Percentiles rank a stretch among this genome's conserved stretches.
Conservation (phyloP, 2,329 filamentous ascomycete species). For the Talaromyces pinophilus region DNA sequence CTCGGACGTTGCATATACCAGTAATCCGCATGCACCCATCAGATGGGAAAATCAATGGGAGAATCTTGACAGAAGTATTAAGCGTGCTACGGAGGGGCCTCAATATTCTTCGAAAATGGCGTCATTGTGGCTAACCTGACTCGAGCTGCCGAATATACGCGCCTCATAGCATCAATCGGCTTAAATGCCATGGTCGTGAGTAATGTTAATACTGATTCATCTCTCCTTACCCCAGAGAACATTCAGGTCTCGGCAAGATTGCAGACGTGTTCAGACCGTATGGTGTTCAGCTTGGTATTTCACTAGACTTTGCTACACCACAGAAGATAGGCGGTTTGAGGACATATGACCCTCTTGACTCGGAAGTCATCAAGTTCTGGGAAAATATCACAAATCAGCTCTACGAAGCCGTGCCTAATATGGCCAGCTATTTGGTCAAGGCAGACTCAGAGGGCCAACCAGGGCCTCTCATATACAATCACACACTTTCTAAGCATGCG, state of each 20-base stretch:
- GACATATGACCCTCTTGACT: constrained; percentile 66
- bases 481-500: constrained; percentile 66
- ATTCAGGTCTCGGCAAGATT: constrained; percentile 61
- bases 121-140: constrained; percentile 59
- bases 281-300: constrained; percentile 65
- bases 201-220: constrained; percentile 69
- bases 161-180: constrained; percentile 65
- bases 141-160: constrained; percentile 63
- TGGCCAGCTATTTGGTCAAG: constrained; percentile 69
- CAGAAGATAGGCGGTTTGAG: constrained; percentile 55
- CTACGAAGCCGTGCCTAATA: constrained; percentile 63
- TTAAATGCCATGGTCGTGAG: constrained; percentile 69
- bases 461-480: constrained; percentile 68
- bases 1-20: constrained; percentile 49
- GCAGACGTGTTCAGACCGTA: constrained; percentile 68
- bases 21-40: constrained; percentile 61
- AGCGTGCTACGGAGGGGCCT: constrained; percentile 66
- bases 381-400: constrained; percentile 59
- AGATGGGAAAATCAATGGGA: constrained; percentile 75
- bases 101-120: constrained; percentile 65
- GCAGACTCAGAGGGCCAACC: constrained; percentile 70
- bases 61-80: constrained; percentile 66
- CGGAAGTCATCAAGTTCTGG: constrained; percentile 64
- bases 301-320: constrained; percentile 69
- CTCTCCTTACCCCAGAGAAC: constrained; percentile 57